A percentile compares a stretch with the other conserved stretches of the same genome.
Evolutionary conservation across 73 alveolate genomes (phyloP).

Genomic region (Stentor coeruleus): DNA sequence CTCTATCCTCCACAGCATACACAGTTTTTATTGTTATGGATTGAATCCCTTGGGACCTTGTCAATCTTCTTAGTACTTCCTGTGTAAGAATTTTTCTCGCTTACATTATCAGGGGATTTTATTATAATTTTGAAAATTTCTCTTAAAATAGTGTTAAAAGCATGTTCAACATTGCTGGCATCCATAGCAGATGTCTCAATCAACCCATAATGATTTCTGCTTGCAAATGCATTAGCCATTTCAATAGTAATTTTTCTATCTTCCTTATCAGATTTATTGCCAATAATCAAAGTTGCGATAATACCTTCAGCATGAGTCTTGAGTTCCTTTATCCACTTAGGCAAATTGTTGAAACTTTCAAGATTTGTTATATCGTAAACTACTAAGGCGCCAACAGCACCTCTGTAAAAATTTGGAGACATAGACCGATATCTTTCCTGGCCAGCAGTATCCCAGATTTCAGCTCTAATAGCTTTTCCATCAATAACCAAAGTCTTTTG

Average conservation of each 20-base stretch:
- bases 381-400: conserved; percentile 70
- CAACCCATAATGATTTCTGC: background rate
- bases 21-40: background rate
- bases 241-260: conserved; percentile 3
- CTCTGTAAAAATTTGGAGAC: conserved; percentile 63
- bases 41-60: background rate
- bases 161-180: conserved; percentile 18
- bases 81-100: background rate
- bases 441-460: conserved; percentile 86
- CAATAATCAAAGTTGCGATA: conserved; percentile 4
- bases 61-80: background rate
- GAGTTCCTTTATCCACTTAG: conserved; percentile 69
- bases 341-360: conserved; percentile 53
- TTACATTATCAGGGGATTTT: background rate
- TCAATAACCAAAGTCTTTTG: conserved; percentile 40
- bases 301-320: conserved; percentile 15
- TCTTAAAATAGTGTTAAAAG: conserved; percentile 6
- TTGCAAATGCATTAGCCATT: background rate
- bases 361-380: conserved; percentile 73
- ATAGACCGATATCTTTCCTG: conserved; percentile 66
- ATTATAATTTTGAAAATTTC: background rate
- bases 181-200: conserved; percentile 28
- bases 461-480: conserved; percentile 48
- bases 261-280: conserved; percentile 24
- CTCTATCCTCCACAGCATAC: background rate